Base-by-base conservation (phyloP, 352 stramenopile genomes). In the Elongisporangium anandrum region DNA sequence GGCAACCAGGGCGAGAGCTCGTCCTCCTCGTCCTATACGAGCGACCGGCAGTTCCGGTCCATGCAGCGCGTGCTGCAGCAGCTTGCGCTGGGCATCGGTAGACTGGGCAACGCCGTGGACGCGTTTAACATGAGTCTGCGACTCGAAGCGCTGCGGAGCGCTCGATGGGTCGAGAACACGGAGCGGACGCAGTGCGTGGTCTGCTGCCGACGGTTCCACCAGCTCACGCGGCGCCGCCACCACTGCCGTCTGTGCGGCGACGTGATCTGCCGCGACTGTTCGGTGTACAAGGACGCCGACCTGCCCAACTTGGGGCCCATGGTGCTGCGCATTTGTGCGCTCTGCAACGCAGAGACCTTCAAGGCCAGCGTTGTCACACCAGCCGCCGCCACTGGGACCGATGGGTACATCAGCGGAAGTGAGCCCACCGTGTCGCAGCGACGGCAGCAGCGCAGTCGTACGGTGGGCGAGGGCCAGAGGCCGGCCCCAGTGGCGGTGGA, bases 231-330 rank as follows among this genome's bases (percentile, higher is more conserved):
- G 17, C 75, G 85, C 29, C 72, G 80, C 26, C 85, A 91, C 56
- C 82, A 91, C 61, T 94, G 85, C n/a, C 80, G 79, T 4, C 59
- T 90, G 13, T 94, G 85, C 54, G 77, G 79, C 57, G 79, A 91
- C 52, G 72, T 91, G 20, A 88, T 94, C 51, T 94, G 85, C 53
- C 75, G 79, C 1, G 69, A 87, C 49, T 94, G 85, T 56, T 90
- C 80, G 17, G 68, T 86, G 12, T 72, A 87, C 52, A 90, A 92
- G 52, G 75, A 91, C 52, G 71, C 79, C 10, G 78, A 88, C 59
- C 52, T 92, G 21, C 85, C 81, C 0, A 81, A 73, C 8, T 71
- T 85, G n/a, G 85, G 85, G 0, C 74, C 75, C 8, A 90, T 79
- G 24, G 65, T 74, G n/a, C 49, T 92, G 21, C 77, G 81, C 13